phyloP scores from a whole-genome alignment of 202 grass and related monocot species.

The Alloteropsis angusta region DNA sequence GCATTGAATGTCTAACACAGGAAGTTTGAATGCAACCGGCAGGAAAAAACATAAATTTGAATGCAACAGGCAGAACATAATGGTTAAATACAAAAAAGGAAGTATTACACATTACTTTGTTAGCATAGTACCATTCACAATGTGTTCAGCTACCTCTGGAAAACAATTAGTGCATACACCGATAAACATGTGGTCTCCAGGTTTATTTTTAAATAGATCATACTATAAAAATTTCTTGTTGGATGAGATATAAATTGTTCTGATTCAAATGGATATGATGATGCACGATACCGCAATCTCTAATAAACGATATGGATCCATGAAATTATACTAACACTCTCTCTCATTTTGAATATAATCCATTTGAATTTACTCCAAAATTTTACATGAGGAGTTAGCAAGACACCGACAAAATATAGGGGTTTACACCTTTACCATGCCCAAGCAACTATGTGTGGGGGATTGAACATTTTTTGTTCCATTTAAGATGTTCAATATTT shows the following conservation, averaged over 20 bases:
- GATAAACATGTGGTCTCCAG: not conserved
- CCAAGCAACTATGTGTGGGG: not conserved
- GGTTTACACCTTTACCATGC: not conserved
- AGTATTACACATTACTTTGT: not conserved
- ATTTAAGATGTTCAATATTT: constrained; percentile 14
- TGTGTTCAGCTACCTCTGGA: not conserved
- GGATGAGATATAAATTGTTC: not conserved
- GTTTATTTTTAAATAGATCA: not conserved
- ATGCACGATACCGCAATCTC: not conserved
- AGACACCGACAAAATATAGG: not conserved
- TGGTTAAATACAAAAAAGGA: not conserved
- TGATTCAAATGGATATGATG: not conserved
- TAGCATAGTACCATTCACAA: not conserved
- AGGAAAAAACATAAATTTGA: not conserved
- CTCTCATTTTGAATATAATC: not conserved
- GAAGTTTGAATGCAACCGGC: not conserved
- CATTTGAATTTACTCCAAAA: not conserved
- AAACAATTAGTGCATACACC: not conserved
- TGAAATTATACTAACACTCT: not conserved
- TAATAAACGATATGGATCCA: not conserved
- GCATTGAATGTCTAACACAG: not conserved
- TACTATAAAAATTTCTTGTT: not conserved
- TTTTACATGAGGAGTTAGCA: not conserved
- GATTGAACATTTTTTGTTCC: not conserved
- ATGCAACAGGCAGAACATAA: not conserved